Evolutionary conservation across 2,329 filamentous ascomycete genomes (phyloP).

Genomic region (Cyphellophora attinorum): DNA sequence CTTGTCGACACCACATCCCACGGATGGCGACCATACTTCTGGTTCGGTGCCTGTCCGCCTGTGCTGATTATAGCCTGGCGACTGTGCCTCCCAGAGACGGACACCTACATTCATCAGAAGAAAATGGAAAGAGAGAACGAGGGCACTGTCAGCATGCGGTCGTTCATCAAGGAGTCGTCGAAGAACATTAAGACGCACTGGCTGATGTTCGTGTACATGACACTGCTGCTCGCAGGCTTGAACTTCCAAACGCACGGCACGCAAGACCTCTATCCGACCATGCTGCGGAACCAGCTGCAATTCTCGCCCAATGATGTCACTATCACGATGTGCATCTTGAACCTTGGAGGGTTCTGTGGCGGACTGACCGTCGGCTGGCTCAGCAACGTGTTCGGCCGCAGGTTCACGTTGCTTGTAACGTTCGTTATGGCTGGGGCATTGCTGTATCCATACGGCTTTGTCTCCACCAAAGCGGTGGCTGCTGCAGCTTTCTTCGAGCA

Average conservation of each 20-base stretch:
- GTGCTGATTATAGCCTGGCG: conserved; percentile 71
- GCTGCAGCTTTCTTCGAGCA: conserved; percentile 28
- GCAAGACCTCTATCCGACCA: conserved; percentile 32
- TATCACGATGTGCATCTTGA: conserved; percentile 24
- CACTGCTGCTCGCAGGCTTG: conserved; percentile 26
- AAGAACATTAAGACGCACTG: no score
- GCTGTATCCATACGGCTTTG: conserved; percentile 25
- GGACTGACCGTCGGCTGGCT: conserved; percentile 27
- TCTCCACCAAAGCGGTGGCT: conserved; percentile 22
- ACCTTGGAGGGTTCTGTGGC: conserved; percentile 26
- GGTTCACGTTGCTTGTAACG: conserved; percentile 25
- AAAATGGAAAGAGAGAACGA: no score
- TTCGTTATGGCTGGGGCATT: conserved; percentile 26
- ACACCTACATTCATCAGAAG: no score
- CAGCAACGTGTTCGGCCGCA: conserved; percentile 26
- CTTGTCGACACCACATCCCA: conserved; percentile 59
- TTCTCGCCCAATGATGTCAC: conserved; percentile 23
- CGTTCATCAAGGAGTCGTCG: no score
- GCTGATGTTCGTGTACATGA: conserved; percentile 29
- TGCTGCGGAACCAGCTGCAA: conserved; percentile 27
- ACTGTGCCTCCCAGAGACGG: conserved; percentile 66
- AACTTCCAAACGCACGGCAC: conserved; percentile 26
- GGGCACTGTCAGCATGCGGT: no score
- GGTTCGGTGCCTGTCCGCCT: conserved; percentile 76
- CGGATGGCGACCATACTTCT: conserved; percentile 74